Evolutionary conservation across 768 basidiomycete genomes (phyloP), one percentile per base, ranked within the genome.

Genomic region (Crepidotus variabilis): DNA sequence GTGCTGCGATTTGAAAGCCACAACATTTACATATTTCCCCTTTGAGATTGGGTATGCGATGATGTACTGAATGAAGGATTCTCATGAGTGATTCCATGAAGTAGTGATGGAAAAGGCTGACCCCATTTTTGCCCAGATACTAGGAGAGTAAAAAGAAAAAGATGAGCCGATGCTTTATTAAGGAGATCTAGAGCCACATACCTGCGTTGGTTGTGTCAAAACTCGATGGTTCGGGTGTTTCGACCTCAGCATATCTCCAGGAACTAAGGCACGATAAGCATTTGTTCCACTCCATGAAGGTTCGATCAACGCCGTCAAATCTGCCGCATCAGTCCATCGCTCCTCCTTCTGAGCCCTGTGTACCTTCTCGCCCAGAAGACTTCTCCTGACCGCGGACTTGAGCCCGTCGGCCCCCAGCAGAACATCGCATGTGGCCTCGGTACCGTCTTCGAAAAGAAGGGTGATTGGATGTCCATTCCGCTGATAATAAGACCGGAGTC

Each of bases 371-470:
- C 59, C 62, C 50, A 79, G 57, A 47, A 82, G 60, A 3, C 68
- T 65, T 28, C 68, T 65, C 34, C 80, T 72, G 61, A 85, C 80
- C 55, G 72, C 74, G 28, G 85, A 87, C 69, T 82, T 83, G 57
- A 88, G 57, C 3, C 86, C 86, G 60, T 88, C 87, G n/a, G 85
- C 86, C 35, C 86, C 87, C 52, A 88, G 68, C 69, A 90, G 78
- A 10, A 88, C 65, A 65, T 90, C 87, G 63, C 85, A 88, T 21
- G 74, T 72, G 4, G 83, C 74, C 10, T 71, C 76, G 13, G 83
- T 74, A 43, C 84, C 86, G 62, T 90, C 88, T 59, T 80, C 71
- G 64, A 90, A 90, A 20, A 72, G 62, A 56, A 90, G 70, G 24
- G 68, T 74, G 59, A 86, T 75, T 18, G 70, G 68, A 1, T 73